Conservation (phyloP, 345 rosid genomes). For the Acer yangbiense region DNA sequence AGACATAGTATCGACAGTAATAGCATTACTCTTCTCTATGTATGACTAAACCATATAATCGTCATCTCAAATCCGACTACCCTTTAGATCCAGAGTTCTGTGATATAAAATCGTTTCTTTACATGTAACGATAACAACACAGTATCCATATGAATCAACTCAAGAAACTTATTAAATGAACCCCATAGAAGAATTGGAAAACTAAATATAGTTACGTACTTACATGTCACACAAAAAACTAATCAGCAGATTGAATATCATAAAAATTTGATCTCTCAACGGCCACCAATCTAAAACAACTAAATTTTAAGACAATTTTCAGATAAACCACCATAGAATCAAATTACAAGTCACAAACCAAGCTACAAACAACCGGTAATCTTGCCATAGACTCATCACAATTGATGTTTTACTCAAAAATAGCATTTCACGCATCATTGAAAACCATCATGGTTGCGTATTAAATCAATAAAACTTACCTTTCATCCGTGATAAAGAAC, state of each 20-base stretch:
- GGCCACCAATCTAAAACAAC: conserved; percentile 7
- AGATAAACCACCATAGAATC: not conserved
- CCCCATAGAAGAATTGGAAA: not conserved
- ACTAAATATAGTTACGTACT: too few relatives aligned
- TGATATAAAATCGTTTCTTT: not conserved
- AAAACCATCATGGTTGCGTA: not conserved
- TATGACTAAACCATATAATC: not conserved
- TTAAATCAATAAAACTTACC: conserved; percentile 35
- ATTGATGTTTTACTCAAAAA: not conserved
- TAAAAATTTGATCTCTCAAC: not conserved
- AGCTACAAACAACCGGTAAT: not conserved
- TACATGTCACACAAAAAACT: not conserved
- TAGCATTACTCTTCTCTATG: not conserved
- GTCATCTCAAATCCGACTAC: not conserved
- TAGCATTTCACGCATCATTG: not conserved
- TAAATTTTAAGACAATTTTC: not conserved
- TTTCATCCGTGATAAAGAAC: conserved; percentile 66
- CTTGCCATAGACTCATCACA: not conserved
- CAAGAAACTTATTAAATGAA: not conserved
- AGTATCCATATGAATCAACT: not conserved
- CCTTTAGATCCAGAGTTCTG: not conserved
- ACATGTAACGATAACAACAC: not conserved
- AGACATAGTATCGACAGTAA: not conserved
- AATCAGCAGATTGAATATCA: not conserved
- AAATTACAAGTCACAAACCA: not conserved